These are phyloP conservation scores for Ophiostoma sp. DNA, from an alignment of 2,329 filamentous ascomycete genomes.

Conservation along the genomic window DNA sequence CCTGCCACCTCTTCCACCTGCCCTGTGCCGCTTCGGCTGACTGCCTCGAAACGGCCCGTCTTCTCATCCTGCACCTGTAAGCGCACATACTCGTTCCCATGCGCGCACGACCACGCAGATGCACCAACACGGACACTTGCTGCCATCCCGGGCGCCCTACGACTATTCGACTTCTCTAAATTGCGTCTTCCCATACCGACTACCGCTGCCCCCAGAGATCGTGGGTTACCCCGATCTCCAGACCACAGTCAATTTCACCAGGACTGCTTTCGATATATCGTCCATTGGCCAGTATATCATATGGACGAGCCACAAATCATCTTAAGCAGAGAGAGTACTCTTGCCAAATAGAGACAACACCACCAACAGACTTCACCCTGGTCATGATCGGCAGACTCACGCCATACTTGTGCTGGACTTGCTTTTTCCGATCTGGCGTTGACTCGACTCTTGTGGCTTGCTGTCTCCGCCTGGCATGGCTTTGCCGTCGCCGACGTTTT, in stretches of 20 bases:
- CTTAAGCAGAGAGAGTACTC: neutral
- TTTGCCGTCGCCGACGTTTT: neutral
- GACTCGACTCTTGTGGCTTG: neutral
- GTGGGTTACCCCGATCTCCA: neutral
- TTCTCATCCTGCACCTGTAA: conserved; percentile 10
- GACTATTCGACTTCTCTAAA: neutral
- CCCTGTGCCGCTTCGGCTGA: neutral
- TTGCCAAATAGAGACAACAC: neutral
- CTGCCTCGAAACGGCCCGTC: neutral
- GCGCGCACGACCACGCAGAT: conserved; percentile 18
- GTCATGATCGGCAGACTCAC: neutral
- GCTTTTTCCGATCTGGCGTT: neutral
- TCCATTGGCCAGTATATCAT: neutral
- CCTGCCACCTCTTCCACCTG: neutral
- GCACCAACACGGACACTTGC: conserved; percentile 9
- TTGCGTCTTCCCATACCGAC: neutral
- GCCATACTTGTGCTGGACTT: neutral
- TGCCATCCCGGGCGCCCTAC: neutral
- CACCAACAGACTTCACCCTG: neutral
- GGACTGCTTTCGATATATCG: neutral
- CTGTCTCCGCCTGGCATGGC: neutral
- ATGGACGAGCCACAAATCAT: neutral
- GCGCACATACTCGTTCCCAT: conserved; percentile 19
- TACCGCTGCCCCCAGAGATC: neutral
- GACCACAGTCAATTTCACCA: neutral